Evolutionary conservation across 2,329 filamentous ascomycete species (phyloP).

Genomic region (Elsinoe perseae): DNA sequence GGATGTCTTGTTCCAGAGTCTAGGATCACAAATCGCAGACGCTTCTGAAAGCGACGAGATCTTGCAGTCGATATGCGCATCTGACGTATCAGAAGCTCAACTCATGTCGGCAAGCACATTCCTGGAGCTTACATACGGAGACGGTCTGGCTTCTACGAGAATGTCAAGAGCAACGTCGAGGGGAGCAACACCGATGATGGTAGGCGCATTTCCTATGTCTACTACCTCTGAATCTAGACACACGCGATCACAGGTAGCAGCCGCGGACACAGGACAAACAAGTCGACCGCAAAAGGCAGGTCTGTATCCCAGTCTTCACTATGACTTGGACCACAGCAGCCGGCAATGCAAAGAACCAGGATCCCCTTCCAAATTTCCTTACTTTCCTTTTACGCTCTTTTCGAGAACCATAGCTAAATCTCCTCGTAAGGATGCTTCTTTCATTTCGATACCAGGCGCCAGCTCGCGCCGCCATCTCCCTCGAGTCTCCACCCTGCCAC

Average conservation of each 20-base stretch:
- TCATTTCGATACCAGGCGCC: slow-evolving; percentile 30
- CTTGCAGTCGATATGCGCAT: slow-evolving; percentile 64
- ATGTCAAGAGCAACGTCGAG: slow-evolving; percentile 34
- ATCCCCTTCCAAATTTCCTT: slow-evolving; percentile 21
- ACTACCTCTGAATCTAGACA: background rate
- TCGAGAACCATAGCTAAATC: slow-evolving; percentile 11
- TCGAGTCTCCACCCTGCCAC: slow-evolving; percentile 63
- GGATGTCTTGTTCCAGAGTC: slow-evolving; percentile 78
- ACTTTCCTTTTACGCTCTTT: slow-evolving; percentile 14
- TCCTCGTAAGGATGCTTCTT: slow-evolving; percentile 24
- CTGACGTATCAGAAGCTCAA: slow-evolving; percentile 73
- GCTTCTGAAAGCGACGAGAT: slow-evolving; percentile 48
- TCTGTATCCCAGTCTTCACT: slow-evolving; percentile 5
- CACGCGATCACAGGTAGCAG: background rate
- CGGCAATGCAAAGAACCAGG: slow-evolving; percentile 11
- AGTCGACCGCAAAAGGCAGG: background rate
- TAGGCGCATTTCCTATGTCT: slow-evolving; percentile 25
- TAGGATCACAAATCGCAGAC: slow-evolving; percentile 64
- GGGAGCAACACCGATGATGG: slow-evolving; percentile 39
- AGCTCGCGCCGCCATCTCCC: slow-evolving; percentile 54
- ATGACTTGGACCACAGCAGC: slow-evolving; percentile 9
- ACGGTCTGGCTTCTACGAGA: slow-evolving; percentile 48
- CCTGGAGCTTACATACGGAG: slow-evolving; percentile 69
- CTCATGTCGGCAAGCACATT: slow-evolving; percentile 68
- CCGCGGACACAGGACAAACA: background rate